Conservation (phyloP, 257 asterid species). For the Solanum tarapatanum region DNA sequence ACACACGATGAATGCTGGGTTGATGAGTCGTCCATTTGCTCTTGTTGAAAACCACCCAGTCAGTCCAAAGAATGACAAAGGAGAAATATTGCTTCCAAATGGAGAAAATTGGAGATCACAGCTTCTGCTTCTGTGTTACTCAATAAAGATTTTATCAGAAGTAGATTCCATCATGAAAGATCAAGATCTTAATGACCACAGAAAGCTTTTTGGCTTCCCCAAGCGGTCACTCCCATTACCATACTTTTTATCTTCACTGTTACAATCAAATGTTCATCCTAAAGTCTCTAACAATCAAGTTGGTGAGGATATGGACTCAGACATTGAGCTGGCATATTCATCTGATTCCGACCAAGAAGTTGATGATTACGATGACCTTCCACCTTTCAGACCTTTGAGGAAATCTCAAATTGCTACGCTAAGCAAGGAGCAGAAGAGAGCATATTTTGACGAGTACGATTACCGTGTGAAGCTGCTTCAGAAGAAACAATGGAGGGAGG, state of each 20-base stretch:
- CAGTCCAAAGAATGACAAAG: conserved; percentile 8
- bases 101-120: conserved; percentile 51
- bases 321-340: conserved; percentile 13
- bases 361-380: conserved; percentile 57
- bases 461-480: conserved; percentile 91
- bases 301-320: conserved; percentile 15
- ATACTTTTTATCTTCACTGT: conserved; percentile 23
- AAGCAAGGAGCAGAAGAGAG: conserved; percentile 66
- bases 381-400: conserved; percentile 82
- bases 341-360: conserved; percentile 11
- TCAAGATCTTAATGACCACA: conserved; percentile 7
- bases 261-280: conserved; percentile 24
- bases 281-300: conserved; percentile 27
- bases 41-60: conserved; percentile 41
- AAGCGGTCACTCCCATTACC: conserved; percentile 12
- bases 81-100: conserved; percentile 16
- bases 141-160: conserved; percentile 55
- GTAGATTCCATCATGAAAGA: conserved; percentile 14
- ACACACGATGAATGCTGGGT: conserved; percentile 8
- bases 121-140: conserved; percentile 48
- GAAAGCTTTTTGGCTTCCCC: conserved; percentile 38
- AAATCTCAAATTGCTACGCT: conserved; percentile 63
- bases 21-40: conserved; percentile 28
- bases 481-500: conserved; percentile 89
- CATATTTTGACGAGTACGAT: conserved; percentile 85